phyloP scores from a whole-genome alignment of 345 rosid species.

The Streptanthus diversifolius region DNA sequence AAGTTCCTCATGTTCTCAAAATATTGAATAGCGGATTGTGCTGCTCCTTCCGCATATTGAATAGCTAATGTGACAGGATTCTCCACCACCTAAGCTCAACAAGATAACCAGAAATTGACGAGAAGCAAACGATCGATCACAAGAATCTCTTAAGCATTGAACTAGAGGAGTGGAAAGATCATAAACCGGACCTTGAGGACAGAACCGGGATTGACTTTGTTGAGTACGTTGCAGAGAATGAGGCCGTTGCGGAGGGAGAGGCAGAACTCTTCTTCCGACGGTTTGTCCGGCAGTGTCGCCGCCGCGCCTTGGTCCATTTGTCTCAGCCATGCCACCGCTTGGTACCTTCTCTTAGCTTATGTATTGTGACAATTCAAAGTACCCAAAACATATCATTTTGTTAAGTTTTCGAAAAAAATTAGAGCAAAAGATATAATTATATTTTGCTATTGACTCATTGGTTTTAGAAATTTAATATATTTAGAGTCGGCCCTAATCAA shows the following conservation, averaged over 20 bases:
- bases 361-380: not conserved
- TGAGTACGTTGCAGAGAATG: conserved; percentile 91
- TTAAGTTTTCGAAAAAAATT: not conserved
- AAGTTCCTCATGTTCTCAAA: conserved; percentile 99
- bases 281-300: conserved; percentile 54
- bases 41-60: conserved; percentile 84
- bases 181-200: conserved; percentile 61
- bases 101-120: too few relatives aligned
- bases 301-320: conserved; percentile 72
- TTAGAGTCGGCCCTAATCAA: too few relatives aligned
- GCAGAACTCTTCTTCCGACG: conserved; percentile 77
- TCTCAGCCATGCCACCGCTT: conserved; percentile 91
- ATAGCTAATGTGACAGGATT: conserved; percentile 56
- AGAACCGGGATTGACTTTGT: conserved; percentile 95
- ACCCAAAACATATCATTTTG: not conserved
- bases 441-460: too few relatives aligned
- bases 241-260: conserved; percentile 81
- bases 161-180: not conserved
- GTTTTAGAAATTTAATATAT: too few relatives aligned
- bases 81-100: conserved; percentile 59
- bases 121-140: not conserved
- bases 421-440: not conserved
- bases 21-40: conserved; percentile 96
- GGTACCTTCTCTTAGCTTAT: conserved; percentile 77
- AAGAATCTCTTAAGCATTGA: not conserved